Conservation (phyloP, 2,329 filamentous ascomycete species). For the Cercospora citrullina region DNA sequence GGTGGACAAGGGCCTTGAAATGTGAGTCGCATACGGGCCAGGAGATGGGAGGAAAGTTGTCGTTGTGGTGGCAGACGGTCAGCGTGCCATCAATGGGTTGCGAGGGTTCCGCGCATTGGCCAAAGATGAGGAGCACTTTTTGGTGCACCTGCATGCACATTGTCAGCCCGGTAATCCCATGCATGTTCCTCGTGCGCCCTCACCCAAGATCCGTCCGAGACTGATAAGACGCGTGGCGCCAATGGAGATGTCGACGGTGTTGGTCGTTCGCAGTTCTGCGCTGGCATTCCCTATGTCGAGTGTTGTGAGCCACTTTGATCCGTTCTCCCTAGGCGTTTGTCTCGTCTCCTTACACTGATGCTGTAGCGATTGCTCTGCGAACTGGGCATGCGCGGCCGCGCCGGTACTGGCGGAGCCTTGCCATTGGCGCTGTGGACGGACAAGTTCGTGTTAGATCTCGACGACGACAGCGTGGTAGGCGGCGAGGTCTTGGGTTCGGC, state of each 20-base stretch:
- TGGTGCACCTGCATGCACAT: slow-evolving; percentile 73
- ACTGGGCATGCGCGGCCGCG: slow-evolving; percentile 35
- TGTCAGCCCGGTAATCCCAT: slow-evolving; percentile 5
- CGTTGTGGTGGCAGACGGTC: slow-evolving; percentile 78
- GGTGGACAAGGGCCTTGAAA: slow-evolving; percentile 87
- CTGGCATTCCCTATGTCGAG: slow-evolving; percentile 24
- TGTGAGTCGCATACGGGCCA: slow-evolving; percentile 89
- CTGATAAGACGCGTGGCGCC: slow-evolving; percentile 75
- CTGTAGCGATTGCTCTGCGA: slow-evolving; percentile 58
- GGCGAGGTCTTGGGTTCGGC: slow-evolving; percentile 67
- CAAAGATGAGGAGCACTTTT: slow-evolving; percentile 80
- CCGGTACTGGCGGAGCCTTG: slow-evolving; percentile 43
- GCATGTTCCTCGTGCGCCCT: slow-evolving; percentile 12
- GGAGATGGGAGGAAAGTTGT: slow-evolving; percentile 74
- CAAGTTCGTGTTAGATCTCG: slow-evolving; percentile 59
- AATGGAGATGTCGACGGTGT: slow-evolving; percentile 64
- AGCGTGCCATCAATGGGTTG: slow-evolving; percentile 74
- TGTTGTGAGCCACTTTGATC: background rate
- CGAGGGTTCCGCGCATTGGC: slow-evolving; percentile 74
- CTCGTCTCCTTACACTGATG: slow-evolving; percentile 43
- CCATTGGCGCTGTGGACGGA: slow-evolving; percentile 53
- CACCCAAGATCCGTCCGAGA: slow-evolving; percentile 84
- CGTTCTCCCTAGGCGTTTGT: background rate
- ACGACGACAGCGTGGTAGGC: slow-evolving; percentile 68
- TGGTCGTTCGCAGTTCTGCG: slow-evolving; percentile 30